Percentiles rank a stretch among this genome's conserved stretches.
These are phyloP conservation scores for Melampsora occidentalis DNA, from an alignment of 1,284 basidiomycete species.

Conservation along the genomic window DNA sequence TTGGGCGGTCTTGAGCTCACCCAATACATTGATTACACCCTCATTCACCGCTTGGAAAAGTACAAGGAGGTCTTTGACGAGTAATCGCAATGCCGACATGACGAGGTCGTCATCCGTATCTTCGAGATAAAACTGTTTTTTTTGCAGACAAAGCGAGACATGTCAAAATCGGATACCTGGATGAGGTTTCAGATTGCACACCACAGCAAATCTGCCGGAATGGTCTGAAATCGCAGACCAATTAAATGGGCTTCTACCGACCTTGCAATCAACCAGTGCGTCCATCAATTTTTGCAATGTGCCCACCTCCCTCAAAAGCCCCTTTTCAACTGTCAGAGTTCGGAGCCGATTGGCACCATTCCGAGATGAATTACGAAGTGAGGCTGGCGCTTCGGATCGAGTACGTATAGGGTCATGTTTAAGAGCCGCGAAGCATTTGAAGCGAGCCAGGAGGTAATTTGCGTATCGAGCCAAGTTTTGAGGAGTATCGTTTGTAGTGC, in stretches of 20 bases:
- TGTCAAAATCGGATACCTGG: background rate
- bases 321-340: conserved; percentile 91
- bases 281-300: conserved; percentile 86
- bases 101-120: conserved; percentile 82
- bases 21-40: conserved; percentile 92
- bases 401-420: conserved; percentile 90
- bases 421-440: conserved; percentile 82
- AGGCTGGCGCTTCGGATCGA: conserved; percentile 51
- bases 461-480: conserved; percentile 84
- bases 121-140: conserved; percentile 79
- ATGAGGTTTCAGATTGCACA: too few species aligned
- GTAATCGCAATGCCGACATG: conserved; percentile 82
- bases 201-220: background rate
- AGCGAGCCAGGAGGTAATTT: conserved; percentile 80
- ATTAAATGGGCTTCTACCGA: conserved; percentile 53
- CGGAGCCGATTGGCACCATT: conserved; percentile 63
- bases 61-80: conserved; percentile 94
- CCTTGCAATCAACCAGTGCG: conserved; percentile 77
- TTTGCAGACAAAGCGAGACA: background rate
- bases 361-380: conserved; percentile 46
- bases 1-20: conserved; percentile 56
- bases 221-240: background rate
- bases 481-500: conserved; percentile 61
- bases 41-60: conserved; percentile 97
- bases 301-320: conserved; percentile 84